These are phyloP conservation scores for Argentina anserina DNA, from an alignment of 306 rosid species.

Conservation along the genomic window DNA sequence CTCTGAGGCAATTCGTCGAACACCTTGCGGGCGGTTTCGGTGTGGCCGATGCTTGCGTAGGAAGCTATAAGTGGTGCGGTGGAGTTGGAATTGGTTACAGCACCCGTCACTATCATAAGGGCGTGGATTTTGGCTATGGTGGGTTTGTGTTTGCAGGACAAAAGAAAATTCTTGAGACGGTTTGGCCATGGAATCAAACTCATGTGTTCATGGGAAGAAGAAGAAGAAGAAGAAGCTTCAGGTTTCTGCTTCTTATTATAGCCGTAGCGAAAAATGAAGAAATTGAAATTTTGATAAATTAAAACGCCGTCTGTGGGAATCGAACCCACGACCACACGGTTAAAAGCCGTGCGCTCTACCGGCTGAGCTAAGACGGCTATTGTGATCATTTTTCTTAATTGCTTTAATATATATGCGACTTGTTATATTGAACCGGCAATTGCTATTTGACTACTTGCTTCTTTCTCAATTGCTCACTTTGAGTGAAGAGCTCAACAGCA, in stretches of 20 bases:
- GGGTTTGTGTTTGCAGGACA: slow-evolving; percentile 29
- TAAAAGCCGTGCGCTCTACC: slow-evolving; percentile 42
- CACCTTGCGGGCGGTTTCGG: slow-evolving; percentile 29
- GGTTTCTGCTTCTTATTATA: neutral
- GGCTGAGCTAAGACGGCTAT: slow-evolving; percentile 35
- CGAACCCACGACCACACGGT: slow-evolving; percentile 43
- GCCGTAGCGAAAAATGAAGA: neutral
- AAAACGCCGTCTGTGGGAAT: slow-evolving; percentile 34
- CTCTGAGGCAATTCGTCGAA: slow-evolving; percentile 34
- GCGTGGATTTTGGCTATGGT: slow-evolving; percentile 38
- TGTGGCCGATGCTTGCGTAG: slow-evolving; percentile 22
- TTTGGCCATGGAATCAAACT: slow-evolving; percentile 28
- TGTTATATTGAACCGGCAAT: no score
- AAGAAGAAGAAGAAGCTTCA: neutral
- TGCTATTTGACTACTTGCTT: no score
- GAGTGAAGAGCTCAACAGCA: slow-evolving; percentile 27
- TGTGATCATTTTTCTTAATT: no score
- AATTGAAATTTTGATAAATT: accelerated
- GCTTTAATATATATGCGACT: no score
- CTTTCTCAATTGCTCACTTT: neutral
- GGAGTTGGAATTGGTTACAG: slow-evolving; percentile 15
- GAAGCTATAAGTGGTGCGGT: slow-evolving; percentile 27
- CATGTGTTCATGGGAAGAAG: slow-evolving; percentile 13
- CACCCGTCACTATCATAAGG: slow-evolving; percentile 30
- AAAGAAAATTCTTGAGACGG: slow-evolving; percentile 30